Evolutionary conservation across 1,284 basidiomycete genomes (phyloP), one percentile per base, ranked within the genome.

Genomic region (Tremellales sp.): DNA sequence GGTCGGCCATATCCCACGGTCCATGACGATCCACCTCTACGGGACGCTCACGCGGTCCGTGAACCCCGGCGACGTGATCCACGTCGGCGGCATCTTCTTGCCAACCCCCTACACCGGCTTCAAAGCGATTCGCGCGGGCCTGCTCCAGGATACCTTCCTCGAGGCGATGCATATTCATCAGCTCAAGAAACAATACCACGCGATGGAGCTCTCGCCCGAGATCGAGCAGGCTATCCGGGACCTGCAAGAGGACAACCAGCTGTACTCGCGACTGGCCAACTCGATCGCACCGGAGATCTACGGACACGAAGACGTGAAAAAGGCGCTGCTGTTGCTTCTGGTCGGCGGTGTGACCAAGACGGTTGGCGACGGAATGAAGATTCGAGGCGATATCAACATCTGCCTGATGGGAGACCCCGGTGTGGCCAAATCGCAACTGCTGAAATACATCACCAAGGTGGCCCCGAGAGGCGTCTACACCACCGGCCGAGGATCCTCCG

Each of bases 351-450:
- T 94, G 1, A 93, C 87, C 45, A 98, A 98, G 75, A 78, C 81
- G 16, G 89, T 94, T 68, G 88, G 87, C 6, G 95, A 99, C 66
- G 95, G 95, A 4, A 92, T 99, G 90, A 97, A 90, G 75, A 98
- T 99, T 61, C 81, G 95, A 66, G 95, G 95, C 22, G 95, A 98
- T 72, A 79, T 99, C 74, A 98, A 99, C 63, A 79, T 99, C 21
- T 98, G 95, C 72, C 74, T 99, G 40, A 98, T 99, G 95, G 95
- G 95, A 62, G 95, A 99, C 74, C 95, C 95, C 41, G 95, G 95
- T 84, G 94, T 98, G 53, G 95, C 95, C 60, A 99, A 99, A 74
- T 97, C 92, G 24, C 95, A 98, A 71, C 70, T 98, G 46, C 79
- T 98, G 55, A 98, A 98, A 75, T 98, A 97, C 66, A 98, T 99